A percentile compares a stretch with the other conserved stretches of the same genome.
phyloP scores from a whole-genome alignment of 768 basidiomycete species.

The Macrolepiota albuminosa region DNA sequence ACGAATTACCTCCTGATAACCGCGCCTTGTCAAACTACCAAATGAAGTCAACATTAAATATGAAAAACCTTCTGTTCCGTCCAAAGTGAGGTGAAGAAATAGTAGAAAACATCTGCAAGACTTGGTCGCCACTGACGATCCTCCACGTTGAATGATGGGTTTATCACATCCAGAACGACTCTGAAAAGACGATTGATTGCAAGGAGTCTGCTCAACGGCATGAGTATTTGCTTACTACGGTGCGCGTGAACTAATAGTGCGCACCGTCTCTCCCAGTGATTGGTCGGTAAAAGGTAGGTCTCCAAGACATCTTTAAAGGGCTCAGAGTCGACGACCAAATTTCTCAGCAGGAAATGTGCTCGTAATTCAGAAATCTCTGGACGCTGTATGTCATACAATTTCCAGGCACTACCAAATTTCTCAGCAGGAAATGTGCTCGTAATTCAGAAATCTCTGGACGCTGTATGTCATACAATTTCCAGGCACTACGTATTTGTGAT shows the following conservation, averaged over 20 bases:
- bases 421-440: slow-evolving; percentile 52
- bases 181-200: slow-evolving; percentile 55
- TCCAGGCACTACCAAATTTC: slow-evolving; percentile 54
- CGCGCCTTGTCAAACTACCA: neutral
- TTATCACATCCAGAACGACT: slow-evolving; percentile 62
- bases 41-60: neutral
- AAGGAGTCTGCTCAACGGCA: slow-evolving; percentile 34
- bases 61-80: slow-evolving; percentile 49
- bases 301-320: slow-evolving; percentile 52
- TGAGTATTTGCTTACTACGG: neutral
- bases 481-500: slow-evolving; percentile 39
- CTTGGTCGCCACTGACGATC: slow-evolving; percentile 66
- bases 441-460: slow-evolving; percentile 46
- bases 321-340: slow-evolving; percentile 58
- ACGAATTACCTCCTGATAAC: slow-evolving; percentile 61
- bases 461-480: slow-evolving; percentile 67
- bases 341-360: slow-evolving; percentile 51
- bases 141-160: slow-evolving; percentile 55
- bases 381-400: slow-evolving; percentile 57
- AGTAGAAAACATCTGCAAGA: slow-evolving; percentile 52
- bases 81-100: slow-evolving; percentile 63
- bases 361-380: slow-evolving; percentile 51
- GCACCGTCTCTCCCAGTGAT: slow-evolving; percentile 50
- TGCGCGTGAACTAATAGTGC: slow-evolving; percentile 7
- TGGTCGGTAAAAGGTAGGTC: slow-evolving; percentile 29